phyloP scores from a whole-genome alignment of 495 filamentous ascomycete genomes.

The Clavariopsis aquatica region DNA sequence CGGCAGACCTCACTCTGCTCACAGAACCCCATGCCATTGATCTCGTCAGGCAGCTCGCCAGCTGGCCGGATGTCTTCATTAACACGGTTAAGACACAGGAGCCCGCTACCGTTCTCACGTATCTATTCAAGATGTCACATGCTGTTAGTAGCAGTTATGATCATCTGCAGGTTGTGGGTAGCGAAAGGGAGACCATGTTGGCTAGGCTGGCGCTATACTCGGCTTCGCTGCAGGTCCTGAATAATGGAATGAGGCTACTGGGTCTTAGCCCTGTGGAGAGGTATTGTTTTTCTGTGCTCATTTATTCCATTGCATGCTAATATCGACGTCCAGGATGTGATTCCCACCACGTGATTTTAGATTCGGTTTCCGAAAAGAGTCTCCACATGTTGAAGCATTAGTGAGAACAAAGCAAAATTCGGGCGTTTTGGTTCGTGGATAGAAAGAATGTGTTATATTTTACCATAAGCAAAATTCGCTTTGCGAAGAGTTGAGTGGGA shows the following conservation, averaged over 20 bases:
- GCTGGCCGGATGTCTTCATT: conserved; percentile 64
- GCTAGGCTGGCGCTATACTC: conserved; percentile 46
- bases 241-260: conserved; percentile 49
- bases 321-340: too few species aligned
- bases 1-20: conserved; percentile 57
- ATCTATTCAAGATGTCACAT: conserved; percentile 50
- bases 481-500: too few species aligned
- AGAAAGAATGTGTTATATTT: too few species aligned
- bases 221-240: conserved; percentile 43
- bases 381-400: too few species aligned
- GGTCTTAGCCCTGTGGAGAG: conserved; percentile 50
- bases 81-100: conserved; percentile 65
- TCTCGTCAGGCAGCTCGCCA: conserved; percentile 59
- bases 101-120: conserved; percentile 57
- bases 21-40: conserved; percentile 59
- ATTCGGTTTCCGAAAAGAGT: too few species aligned
- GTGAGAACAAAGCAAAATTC: too few species aligned
- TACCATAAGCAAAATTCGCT: too few species aligned
- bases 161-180: conserved; percentile 44
- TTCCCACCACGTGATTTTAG: too few species aligned
- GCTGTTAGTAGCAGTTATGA: conserved; percentile 44
- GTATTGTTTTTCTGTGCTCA: conserved; percentile 10
- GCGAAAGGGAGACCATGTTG: conserved; percentile 41
- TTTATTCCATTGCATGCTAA: too few species aligned
- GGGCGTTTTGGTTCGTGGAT: too few species aligned